Percentiles rank a stretch among this genome's conserved stretches.
These are phyloP conservation scores for Ammopiptanthus mongolicus DNA, from an alignment of 306 rosid genomes.

Conservation along the genomic window DNA sequence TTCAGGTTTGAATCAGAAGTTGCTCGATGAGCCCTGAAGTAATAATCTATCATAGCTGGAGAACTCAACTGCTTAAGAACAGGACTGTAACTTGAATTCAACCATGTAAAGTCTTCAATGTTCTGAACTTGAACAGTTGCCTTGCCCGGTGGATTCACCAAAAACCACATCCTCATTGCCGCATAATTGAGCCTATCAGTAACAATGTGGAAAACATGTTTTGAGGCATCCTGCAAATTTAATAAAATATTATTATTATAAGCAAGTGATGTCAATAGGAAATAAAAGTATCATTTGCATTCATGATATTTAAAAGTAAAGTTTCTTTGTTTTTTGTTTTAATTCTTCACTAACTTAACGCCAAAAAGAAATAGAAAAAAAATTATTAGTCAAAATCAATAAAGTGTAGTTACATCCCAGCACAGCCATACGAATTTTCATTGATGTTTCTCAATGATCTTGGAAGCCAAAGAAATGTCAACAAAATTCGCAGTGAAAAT, in stretches of 20 bases:
- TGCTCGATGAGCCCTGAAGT: conserved; percentile 80
- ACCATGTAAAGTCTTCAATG: conserved; percentile 89
- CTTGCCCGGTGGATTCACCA: conserved; percentile 75
- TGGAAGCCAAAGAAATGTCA: background rate
- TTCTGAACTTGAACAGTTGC: conserved; percentile 85
- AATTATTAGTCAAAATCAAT: background rate
- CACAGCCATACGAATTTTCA: background rate
- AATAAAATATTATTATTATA: conserved; percentile 10
- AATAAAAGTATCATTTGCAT: background rate
- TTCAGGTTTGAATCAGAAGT: conserved; percentile 83
- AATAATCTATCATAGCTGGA: conserved; percentile 80
- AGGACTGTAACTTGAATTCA: conserved; percentile 95
- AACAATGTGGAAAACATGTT: conserved; percentile 87
- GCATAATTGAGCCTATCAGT: conserved; percentile 93
- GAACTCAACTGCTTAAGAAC: conserved; percentile 92
- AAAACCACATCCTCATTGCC: conserved; percentile 99
- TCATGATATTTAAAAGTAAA: background rate
- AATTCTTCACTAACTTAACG: background rate
- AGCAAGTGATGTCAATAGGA: conserved; percentile 21
- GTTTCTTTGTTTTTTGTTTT: background rate
- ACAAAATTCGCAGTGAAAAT: background rate
- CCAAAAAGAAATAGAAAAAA: background rate
- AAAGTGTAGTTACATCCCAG: background rate
- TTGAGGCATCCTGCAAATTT: conserved; percentile 66
- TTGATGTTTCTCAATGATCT: background rate